phyloP scores from a whole-genome alignment of 345 rosid genomes.

The Dipteronia sinensis region DNA sequence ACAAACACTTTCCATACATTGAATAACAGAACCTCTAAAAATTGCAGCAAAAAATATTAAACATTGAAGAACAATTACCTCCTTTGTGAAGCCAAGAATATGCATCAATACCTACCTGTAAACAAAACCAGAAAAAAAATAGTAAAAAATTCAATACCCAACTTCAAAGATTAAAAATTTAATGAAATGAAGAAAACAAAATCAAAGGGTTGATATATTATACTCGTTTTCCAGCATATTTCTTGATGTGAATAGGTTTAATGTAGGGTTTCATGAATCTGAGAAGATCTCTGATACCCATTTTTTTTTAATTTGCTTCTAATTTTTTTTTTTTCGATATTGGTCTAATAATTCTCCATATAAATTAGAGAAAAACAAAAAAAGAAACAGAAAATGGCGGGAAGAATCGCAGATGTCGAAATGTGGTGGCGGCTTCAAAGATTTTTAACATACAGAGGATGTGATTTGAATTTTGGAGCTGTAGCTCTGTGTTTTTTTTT shows the following conservation, averaged over 20 bases:
- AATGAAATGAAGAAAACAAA: not conserved
- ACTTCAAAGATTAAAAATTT: not conserved
- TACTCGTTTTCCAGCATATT: slow-evolving; percentile 80
- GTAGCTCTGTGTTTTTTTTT: not conserved
- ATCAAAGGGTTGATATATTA: not conserved
- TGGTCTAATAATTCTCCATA: not conserved
- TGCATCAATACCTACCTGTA: slow-evolving; percentile 94
- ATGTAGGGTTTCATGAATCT: slow-evolving; percentile 84
- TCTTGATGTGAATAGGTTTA: slow-evolving; percentile 69
- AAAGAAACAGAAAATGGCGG: slow-evolving; percentile 42
- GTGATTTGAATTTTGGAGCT: slow-evolving; percentile 4
- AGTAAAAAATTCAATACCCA: not conserved
- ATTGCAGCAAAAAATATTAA: not conserved
- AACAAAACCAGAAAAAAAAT: slow-evolving; percentile 25
- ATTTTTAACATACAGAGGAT: not conserved
- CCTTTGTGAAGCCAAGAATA: slow-evolving; percentile 97
- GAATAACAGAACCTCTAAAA: not conserved
- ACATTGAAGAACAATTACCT: slow-evolving; percentile 40
- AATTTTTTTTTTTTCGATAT: not conserved
- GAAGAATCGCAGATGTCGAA: slow-evolving; percentile 31
- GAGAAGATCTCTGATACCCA: slow-evolving; percentile 92
- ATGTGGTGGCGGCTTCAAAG: slow-evolving; percentile 22
- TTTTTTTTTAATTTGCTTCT: slow-evolving; percentile 12
- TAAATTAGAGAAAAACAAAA: not conserved
- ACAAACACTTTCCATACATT: not conserved